Conservation (phyloP, 345 rosid species). For the Cardiospermum halicacabum region DNA sequence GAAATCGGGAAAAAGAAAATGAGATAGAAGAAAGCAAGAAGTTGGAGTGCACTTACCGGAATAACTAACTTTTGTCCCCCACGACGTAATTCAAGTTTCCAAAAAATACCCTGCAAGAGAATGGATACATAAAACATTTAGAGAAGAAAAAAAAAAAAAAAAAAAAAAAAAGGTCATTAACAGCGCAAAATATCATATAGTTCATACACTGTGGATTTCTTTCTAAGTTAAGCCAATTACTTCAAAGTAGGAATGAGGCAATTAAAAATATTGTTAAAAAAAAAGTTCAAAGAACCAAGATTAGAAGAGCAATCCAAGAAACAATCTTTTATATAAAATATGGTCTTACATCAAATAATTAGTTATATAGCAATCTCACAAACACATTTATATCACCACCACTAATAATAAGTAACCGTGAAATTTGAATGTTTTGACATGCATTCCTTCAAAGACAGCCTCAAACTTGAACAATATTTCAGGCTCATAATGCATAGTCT, state of each 20-base stretch:
- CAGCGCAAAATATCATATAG: conserved; percentile 8
- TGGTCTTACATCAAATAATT: not conserved
- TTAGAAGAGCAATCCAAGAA: not conserved
- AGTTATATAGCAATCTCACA: not conserved
- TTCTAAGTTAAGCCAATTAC: too few species aligned
- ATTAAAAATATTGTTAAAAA: not conserved
- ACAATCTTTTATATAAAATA: not conserved
- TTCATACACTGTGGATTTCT: not conserved
- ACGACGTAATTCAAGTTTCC: conserved; percentile 85
- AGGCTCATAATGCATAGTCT: too few species aligned
- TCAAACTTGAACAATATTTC: too few species aligned
- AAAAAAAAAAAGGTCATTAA: not conserved
- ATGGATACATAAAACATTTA: conserved; percentile 6
- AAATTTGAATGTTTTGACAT: not conserved
- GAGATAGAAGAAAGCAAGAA: conserved; percentile 12
- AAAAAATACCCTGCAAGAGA: conserved; percentile 67
- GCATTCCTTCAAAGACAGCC: not conserved
- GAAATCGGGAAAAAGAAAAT: not conserved
- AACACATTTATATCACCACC: not conserved
- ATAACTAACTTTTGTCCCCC: conserved; percentile 84
- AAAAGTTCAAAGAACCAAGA: not conserved
- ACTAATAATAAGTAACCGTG: not conserved
- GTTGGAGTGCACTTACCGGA: conserved; percentile 57
- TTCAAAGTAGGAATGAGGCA: not conserved
- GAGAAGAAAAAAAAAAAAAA: not conserved